Base-by-base conservation (phyloP, 1,139 yeast species). In the Blastobotrys capitulatus region DNA sequence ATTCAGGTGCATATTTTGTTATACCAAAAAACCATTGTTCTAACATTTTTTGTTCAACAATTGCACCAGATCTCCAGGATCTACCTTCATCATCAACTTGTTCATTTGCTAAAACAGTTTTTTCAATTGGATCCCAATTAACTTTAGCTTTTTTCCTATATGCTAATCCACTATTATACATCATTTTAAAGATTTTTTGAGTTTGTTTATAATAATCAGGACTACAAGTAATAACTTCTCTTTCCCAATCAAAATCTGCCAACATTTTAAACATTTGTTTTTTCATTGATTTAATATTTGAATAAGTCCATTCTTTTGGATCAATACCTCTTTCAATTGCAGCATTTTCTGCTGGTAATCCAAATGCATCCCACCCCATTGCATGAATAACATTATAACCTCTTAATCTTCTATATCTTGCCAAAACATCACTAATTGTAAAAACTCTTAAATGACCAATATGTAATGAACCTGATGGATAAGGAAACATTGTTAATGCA, bases 361-460 rank as follows among this genome's bases (percentile, higher is more conserved):
- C 98, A 73, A 92, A 92, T 0, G 97, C 96, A 72, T 92, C 98
- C 97, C 97, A 92, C 0, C 98, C 98, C 95, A 92, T 90, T 0
- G 98, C 97, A 64, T 92, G 96, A 6, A 90, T 75, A 16, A 90
- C 96, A 40, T 82, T 71, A 55, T 75, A 78, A 0, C 96, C 97
- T 50, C 77, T 78, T 68, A 86, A 76, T 55, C 94, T 72, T 58
- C 87, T 79, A 66, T 79, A 92, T 56, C 97, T 71, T 1, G 95
- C 79, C 37, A 92, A 65, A 1, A 82, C 85, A 65, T 92, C 98
- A 60, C 92, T 82, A 39, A 92, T 88, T 1, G 96, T 86, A 66
- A 87, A 92, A 0, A 92, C 97, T 48, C 98, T 72, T 35, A 89
- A 73, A 67, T 92, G 98, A 0, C 98, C 98, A 78, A 92, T 81